These are phyloP conservation scores for Thielaviopsis euricoi DNA, from an alignment of 2,329 filamentous ascomycete genomes.

Conservation along the genomic window DNA sequence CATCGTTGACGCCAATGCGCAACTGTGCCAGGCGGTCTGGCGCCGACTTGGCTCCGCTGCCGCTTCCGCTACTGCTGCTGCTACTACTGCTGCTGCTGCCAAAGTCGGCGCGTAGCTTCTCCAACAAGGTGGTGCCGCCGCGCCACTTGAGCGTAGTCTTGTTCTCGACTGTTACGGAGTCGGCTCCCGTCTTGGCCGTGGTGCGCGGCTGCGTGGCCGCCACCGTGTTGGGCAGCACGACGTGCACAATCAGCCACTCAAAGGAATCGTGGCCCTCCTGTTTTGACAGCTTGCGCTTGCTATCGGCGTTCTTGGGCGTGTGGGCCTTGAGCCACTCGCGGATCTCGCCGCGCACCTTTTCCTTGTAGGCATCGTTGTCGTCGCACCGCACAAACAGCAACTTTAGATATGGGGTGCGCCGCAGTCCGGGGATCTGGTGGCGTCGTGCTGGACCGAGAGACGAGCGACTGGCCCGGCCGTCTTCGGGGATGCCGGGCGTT, in stretches of 20 bases:
- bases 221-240: slow-evolving; percentile 72
- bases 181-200: slow-evolving; percentile 32
- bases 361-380: slow-evolving; percentile 88
- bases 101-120: slow-evolving; percentile 83
- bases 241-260: slow-evolving; percentile 88
- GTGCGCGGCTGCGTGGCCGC: slow-evolving; percentile 63
- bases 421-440: slow-evolving; percentile 87
- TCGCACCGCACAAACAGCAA: slow-evolving; percentile 81
- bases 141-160: slow-evolving; percentile 51
- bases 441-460: slow-evolving; percentile 41
- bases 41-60: slow-evolving; percentile 37
- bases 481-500: slow-evolving; percentile 20
- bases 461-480: slow-evolving; percentile 12
- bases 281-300: slow-evolving; percentile 38
- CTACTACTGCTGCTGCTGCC: slow-evolving; percentile 38
- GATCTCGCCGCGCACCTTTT: slow-evolving; percentile 57
- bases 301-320: slow-evolving; percentile 31
- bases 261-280: slow-evolving; percentile 92
- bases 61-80: not conserved
- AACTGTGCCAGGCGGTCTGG: slow-evolving; percentile 75
- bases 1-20: slow-evolving; percentile 54
- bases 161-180: slow-evolving; percentile 46
- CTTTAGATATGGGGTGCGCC: slow-evolving; percentile 87
- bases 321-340: slow-evolving; percentile 83
- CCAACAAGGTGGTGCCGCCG: slow-evolving; percentile 65